Evolutionary conservation across 192 early-diverging fungal genomes (phyloP), one percentile per base, ranked within the genome.

Genomic region (Entomortierella chlamydospora): DNA sequence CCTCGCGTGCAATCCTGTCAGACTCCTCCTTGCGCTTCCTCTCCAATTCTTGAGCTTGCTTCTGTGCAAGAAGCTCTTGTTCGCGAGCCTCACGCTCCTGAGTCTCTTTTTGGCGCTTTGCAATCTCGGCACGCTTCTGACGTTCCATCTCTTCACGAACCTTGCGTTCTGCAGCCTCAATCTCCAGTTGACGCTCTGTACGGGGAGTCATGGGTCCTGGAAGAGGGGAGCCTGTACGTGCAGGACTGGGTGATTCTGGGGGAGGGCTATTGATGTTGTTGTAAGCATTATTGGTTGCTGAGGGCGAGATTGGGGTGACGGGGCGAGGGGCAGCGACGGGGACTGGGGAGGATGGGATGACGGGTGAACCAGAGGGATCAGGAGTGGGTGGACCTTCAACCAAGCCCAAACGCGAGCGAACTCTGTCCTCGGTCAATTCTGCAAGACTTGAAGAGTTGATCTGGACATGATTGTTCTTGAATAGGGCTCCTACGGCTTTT

Each of bases 401-500:
- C 2, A 78, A 42, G 10, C 73, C 73, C 26, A 78, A 31, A 45
- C 73, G 73, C 4, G 49, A 13, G 9, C 73, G 59, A 25, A 78
- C 53, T 28, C 62, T 69, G 2, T 68, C 66, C 12, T 78, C 73
- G 2, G 57, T 54, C 9, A 78, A 51, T 2, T 78, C 73, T n/a
- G 66, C 43, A 42, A 78, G 26, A 54, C 33, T 69, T 17, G 73
- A 64, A 3, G 73, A 64, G 41, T 69, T 78, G 67, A 78, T 70
- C 26, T 78, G 73, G 37, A 61, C 61, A 59, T 69, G 55, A 23
- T 25, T 55, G 59, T 81, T 81, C 68, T 89, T 82, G 60, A 90
- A 82, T 31, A 87, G 50, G 43, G 77, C 69, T 17, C 84, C 89
- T 22, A 90, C 88, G 23, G 88, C 86, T 53, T 88, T 82, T 52